These are phyloP conservation scores for Zychaea mexicana DNA, from an alignment of 371 early-diverging fungal genomes.

Conservation along the genomic window DNA sequence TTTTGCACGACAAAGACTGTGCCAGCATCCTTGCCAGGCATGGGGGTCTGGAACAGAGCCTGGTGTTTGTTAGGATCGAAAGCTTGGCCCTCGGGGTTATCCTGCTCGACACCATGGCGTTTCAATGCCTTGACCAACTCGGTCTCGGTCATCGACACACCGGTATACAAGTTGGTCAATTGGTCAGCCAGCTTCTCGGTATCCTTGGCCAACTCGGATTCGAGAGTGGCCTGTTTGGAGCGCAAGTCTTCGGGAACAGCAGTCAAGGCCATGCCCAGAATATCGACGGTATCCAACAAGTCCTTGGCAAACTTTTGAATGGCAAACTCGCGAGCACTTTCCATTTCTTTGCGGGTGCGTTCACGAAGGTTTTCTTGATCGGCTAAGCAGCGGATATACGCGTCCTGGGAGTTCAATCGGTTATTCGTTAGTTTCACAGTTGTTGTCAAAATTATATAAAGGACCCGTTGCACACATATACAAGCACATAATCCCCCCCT, in stretches of 20 bases:
- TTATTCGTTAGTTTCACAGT: neutral
- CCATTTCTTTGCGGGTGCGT: conserved; percentile 87
- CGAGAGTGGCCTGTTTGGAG: conserved; percentile 29
- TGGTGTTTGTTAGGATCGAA: conserved; percentile 96
- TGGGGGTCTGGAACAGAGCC: conserved; percentile 93
- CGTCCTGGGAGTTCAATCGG: conserved; percentile 49
- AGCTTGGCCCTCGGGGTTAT: conserved; percentile 78
- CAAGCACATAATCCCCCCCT: no score
- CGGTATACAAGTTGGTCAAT: conserved; percentile 80
- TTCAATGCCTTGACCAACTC: conserved; percentile 88
- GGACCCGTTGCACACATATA: no score
- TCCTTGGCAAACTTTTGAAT: conserved; percentile 98
- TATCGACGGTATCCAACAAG: conserved; percentile 91
- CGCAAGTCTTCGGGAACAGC: conserved; percentile 66
- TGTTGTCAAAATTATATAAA: neutral
- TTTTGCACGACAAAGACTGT: conserved; percentile 89
- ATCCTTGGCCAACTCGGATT: conserved; percentile 34
- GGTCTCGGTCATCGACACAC: conserved; percentile 88
- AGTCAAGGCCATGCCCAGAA: conserved; percentile 85
- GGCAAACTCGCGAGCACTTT: conserved; percentile 79
- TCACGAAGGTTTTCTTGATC: conserved; percentile 95
- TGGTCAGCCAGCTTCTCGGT: conserved; percentile 61
- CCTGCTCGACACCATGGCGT: conserved; percentile 88
- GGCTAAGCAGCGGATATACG: conserved; percentile 88
- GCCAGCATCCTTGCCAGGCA: conserved; percentile 87